These are phyloP conservation scores for Xylariaceae sp. DNA, from an alignment of 2,329 filamentous ascomycete species.

Conservation along the genomic window DNA sequence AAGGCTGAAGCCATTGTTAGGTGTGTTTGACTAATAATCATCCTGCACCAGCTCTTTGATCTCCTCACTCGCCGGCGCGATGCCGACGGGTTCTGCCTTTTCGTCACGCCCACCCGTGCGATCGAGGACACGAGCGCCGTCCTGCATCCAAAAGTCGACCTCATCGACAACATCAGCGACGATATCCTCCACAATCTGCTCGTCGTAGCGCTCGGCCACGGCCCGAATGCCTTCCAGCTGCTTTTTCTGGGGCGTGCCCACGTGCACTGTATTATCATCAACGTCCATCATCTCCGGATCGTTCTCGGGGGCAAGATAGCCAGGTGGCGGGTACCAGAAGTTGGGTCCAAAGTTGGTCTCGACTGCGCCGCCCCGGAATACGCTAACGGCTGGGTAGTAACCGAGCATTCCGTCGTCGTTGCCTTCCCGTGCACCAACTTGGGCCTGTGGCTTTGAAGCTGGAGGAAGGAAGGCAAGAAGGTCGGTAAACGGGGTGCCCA, in stretches of 20 bases:
- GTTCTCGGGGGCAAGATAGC: constrained; percentile 24
- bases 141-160: constrained; percentile 80
- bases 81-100: constrained; percentile 39
- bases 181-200: constrained; percentile 92
- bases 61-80: constrained; percentile 46
- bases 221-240: constrained; percentile 44
- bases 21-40: constrained; percentile 35
- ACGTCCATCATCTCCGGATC: constrained; percentile 46
- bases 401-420: constrained; percentile 93
- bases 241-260: constrained; percentile 11
- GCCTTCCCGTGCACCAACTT: constrained; percentile 73
- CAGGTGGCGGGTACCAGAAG: constrained; percentile 76
- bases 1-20: not conserved
- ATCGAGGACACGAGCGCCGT: constrained; percentile 49
- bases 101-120: constrained; percentile 39
- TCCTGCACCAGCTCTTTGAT: constrained; percentile 63
- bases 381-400: constrained; percentile 89
- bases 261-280: constrained; percentile 27
- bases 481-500: constrained; percentile 84
- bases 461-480: constrained; percentile 88
- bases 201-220: constrained; percentile 73
- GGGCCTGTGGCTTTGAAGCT: constrained; percentile 67
- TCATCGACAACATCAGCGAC: constrained; percentile 93
- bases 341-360: constrained; percentile 92
- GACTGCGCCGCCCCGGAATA: constrained; percentile 84